phyloP scores from a whole-genome alignment of 1,284 basidiomycete genomes.

The Sutorius eximius region DNA sequence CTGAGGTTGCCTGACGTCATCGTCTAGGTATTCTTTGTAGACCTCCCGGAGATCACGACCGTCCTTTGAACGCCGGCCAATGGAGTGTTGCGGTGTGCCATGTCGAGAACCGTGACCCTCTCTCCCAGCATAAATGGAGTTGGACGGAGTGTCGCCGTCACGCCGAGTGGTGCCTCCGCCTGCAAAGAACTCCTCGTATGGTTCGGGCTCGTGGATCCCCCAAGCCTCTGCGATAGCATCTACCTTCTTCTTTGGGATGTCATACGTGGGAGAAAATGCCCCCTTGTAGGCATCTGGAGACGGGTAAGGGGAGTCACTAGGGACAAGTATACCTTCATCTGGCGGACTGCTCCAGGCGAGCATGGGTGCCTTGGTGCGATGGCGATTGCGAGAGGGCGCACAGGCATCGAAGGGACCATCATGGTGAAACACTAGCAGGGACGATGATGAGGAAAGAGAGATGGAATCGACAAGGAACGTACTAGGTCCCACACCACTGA shows the following conservation, averaged over 20 bases:
- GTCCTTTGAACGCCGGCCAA: constrained; percentile 42
- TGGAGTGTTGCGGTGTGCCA: constrained; percentile 34
- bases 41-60: constrained; percentile 46
- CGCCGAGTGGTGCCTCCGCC: constrained; percentile 52
- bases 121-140: constrained; percentile 62
- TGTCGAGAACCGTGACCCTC: constrained; percentile 41
- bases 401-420: constrained; percentile 88
- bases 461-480: constrained; percentile 31
- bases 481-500: constrained; percentile 74
- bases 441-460: constrained; percentile 11
- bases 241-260: constrained; percentile 69
- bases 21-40: constrained; percentile 45
- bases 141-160: constrained; percentile 58
- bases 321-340: constrained; percentile 40
- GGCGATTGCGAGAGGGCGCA: constrained; percentile 80
- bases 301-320: constrained; percentile 52
- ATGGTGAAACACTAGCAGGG: constrained; percentile 74
- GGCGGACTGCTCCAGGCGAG: constrained; percentile 64
- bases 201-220: constrained; percentile 86
- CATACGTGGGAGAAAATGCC: constrained; percentile 47
- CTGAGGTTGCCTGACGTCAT: constrained; percentile 33
- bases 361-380: constrained; percentile 77
- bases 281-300: constrained; percentile 49
- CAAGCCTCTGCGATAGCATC: constrained; percentile 83
- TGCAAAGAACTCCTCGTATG: constrained; percentile 82